Evolutionary conservation across 1,284 basidiomycete species (phyloP).

Genomic region (Garcileccinum viscosum): DNA sequence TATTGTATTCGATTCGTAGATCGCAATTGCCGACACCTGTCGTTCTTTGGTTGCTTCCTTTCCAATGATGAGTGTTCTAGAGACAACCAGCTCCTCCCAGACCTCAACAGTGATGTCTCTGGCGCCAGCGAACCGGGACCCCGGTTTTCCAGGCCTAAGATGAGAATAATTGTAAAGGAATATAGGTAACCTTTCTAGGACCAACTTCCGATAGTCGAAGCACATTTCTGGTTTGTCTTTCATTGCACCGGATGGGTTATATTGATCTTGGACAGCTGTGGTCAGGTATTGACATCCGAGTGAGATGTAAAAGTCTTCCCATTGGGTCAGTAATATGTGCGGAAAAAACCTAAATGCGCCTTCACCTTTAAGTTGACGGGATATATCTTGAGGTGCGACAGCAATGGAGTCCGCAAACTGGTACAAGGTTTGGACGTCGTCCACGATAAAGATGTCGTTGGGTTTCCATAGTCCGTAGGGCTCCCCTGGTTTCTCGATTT

Average conservation of each 20-base stretch:
- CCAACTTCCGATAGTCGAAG: not conserved
- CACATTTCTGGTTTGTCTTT: not conserved
- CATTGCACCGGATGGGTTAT: not conserved
- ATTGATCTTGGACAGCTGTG: not conserved
- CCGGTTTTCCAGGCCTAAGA: not conserved
- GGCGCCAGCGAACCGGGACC: not conserved
- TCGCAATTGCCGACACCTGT: conserved; percentile 1
- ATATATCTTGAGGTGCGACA: conserved; percentile 10
- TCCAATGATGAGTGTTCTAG: conserved; percentile 3
- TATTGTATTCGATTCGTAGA: not conserved
- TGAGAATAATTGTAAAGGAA: conserved; percentile 6
- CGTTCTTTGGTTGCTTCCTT: not conserved
- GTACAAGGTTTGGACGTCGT: conserved; percentile 10
- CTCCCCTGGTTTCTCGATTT: not conserved
- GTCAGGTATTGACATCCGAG: conserved; percentile 7
- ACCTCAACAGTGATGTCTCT: not conserved
- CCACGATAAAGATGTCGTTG: conserved; percentile 11
- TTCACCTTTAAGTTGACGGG: conserved; percentile 14
- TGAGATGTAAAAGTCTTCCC: not conserved
- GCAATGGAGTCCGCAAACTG: conserved; percentile 13
- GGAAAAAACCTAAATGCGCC: not conserved
- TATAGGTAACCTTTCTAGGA: conserved; percentile 6
- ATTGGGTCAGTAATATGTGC: not conserved
- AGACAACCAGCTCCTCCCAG: conserved; percentile 1
- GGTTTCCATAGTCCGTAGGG: not conserved